Conservation (phyloP, 371 early-diverging fungal genomes). For the Rhizopus stolonifer region DNA sequence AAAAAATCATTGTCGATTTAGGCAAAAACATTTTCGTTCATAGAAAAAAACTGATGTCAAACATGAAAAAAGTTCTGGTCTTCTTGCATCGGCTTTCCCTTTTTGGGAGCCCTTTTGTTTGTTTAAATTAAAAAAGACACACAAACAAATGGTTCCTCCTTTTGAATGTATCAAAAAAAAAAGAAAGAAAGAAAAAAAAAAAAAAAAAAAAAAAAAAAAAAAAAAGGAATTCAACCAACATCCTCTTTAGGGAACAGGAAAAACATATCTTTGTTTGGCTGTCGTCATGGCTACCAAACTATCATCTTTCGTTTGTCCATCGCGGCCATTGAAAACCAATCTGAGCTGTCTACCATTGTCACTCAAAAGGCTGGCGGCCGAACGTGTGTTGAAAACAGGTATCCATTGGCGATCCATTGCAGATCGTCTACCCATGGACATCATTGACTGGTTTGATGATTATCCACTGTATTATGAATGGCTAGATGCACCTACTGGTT, state of each 20-base stretch:
- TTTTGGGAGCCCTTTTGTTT: too few species aligned
- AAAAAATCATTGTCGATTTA: too few species aligned
- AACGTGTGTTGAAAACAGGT: slow-evolving; percentile 31
- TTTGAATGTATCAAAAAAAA: too few species aligned
- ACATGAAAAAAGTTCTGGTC: too few species aligned
- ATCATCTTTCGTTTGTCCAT: slow-evolving; percentile 26
- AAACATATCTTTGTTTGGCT: slow-evolving; percentile 71
- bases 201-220: slow-evolving; percentile 34
- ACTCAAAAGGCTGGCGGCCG: slow-evolving; percentile 43
- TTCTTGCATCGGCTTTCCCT: too few species aligned
- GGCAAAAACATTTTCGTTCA: too few species aligned
- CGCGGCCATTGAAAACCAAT: not conserved
- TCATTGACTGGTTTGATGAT: slow-evolving; percentile 29
- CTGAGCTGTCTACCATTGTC: slow-evolving; percentile 2
- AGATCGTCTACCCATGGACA: slow-evolving; percentile 28
- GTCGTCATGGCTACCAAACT: slow-evolving; percentile 59
- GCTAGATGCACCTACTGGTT: slow-evolving; percentile 20
- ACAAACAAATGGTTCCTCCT: too few species aligned
- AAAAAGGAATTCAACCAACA: slow-evolving; percentile 32
- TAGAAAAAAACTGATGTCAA: too few species aligned
- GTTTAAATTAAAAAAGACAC: too few species aligned
- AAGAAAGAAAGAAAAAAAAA: too few species aligned
- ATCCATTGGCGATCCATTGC: slow-evolving; percentile 41
- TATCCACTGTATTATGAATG: slow-evolving; percentile 52
- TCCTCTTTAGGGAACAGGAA: slow-evolving; percentile 76